A percentile compares a stretch with the other conserved stretches of the same genome.
These are phyloP conservation scores for Talaromyces liani DNA, from an alignment of 495 filamentous ascomycete genomes.

Conservation along the genomic window DNA sequence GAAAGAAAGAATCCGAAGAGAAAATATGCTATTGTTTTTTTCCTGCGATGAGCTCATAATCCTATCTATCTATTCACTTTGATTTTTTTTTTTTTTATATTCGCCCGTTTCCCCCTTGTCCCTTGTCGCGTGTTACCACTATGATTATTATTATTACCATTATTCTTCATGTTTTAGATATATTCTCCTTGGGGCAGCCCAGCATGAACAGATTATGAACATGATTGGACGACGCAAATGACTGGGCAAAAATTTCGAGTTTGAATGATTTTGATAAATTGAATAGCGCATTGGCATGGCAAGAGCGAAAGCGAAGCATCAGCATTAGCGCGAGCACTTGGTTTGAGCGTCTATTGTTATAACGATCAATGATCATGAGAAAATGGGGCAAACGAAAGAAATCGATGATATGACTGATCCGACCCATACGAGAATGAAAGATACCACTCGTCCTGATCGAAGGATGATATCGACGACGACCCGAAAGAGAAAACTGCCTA, in stretches of 20 bases:
- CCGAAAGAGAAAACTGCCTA: background rate
- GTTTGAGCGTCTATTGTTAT: background rate
- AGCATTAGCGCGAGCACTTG: background rate
- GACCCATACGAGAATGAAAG: background rate
- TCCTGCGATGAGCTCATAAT: constrained; percentile 5
- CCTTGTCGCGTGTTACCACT: background rate
- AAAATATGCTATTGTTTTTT: constrained; percentile 14
- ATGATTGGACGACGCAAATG: constrained; percentile 8
- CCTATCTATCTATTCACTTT: constrained; percentile 6
- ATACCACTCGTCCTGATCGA: background rate
- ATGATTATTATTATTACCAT: constrained; percentile 9
- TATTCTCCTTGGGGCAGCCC: constrained; percentile 41
- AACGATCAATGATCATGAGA: background rate
- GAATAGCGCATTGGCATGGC: background rate
- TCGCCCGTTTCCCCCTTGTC: constrained; percentile 8
- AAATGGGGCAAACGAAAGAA: background rate
- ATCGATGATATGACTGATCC: background rate
- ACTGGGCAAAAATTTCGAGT: background rate
- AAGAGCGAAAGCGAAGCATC: background rate
- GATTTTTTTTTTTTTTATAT: constrained; percentile 1
- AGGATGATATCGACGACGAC: background rate
- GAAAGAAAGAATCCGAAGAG: constrained; percentile 32
- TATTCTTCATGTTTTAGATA: constrained; percentile 44
- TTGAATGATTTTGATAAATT: constrained; percentile 1
- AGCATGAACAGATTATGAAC: constrained; percentile 16